Base-by-base conservation (phyloP, 495 filamentous ascomycete genomes). In the Annulohypoxylon stygium region DNA sequence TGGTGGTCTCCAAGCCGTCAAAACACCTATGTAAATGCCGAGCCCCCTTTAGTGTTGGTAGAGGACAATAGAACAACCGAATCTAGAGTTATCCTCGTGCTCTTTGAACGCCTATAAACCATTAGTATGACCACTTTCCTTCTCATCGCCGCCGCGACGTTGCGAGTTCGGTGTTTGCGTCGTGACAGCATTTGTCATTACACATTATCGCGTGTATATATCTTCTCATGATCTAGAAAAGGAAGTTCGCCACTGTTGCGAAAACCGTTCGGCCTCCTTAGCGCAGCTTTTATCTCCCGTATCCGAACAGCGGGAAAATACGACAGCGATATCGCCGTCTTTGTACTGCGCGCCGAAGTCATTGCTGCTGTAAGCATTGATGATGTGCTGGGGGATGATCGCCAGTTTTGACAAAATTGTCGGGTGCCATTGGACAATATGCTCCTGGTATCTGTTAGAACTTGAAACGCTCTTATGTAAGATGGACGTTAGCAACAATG, bases 361-460 rank as follows among this genome's bases (percentile, higher is more conserved):
- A 23, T 51, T 75, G 36, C 79, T 80, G 51, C 77, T 80, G 78
- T 97, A 97, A 3, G 93, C 85, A 79, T 97, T 97, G 75, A 99
- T 80, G 41, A 86, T 82, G 18, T 90, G 87, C 82, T 98, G 95
- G 3, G 94, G 93, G 18, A 99, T 82, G 11, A 99, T 83, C 1
- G 92, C 94, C 62, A 97, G 81, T 74, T 93, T 93, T 20, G 94
- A 92, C 18, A 99, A 87, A 61, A 98, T 93, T 0, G 96, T 99
- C n/a, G 96, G 94, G 78, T 99, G 97, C 97, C 97, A 99, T 85
- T 97, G 96, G 36, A 95, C 89, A 65, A 97, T 93, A 76, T 95
- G 93, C 80, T 95, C 93, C 92, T 95, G 71, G 3, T 72, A 70
- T 61, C n/a, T 47, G 71, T 80, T 69, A 80, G 69, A 65, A 74